A percentile compares a stretch with the other conserved stretches of the same genome.
These are phyloP conservation scores for Penicillium sumatraense DNA, from an alignment of 2,329 filamentous ascomycete genomes.

Conservation along the genomic window DNA sequence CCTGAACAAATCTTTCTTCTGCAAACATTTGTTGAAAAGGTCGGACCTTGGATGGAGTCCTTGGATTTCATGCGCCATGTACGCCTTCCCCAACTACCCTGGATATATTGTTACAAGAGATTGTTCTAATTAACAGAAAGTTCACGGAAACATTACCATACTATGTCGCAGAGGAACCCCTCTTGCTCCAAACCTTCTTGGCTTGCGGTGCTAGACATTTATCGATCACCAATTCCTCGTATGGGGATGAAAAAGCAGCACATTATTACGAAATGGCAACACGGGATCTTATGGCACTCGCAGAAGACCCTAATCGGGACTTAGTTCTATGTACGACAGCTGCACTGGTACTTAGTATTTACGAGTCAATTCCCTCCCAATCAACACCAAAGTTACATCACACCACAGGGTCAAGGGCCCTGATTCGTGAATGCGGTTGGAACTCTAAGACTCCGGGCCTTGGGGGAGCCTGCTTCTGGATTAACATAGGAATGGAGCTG, in stretches of 20 bases:
- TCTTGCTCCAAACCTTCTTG: conserved; percentile 86
- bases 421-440: conserved; percentile 91
- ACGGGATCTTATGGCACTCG: conserved; percentile 71
- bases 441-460: conserved; percentile 77
- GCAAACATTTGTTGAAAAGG: conserved; percentile 89
- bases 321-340: conserved; percentile 83
- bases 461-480: conserved; percentile 89
- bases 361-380: conserved; percentile 87
- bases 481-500: conserved; percentile 90
- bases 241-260: conserved; percentile 75
- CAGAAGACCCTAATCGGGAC: conserved; percentile 85
- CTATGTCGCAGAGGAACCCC: conserved; percentile 77
- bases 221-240: conserved; percentile 70
- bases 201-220: conserved; percentile 87
- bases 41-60: conserved; percentile 92
- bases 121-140: conserved; percentile 35
- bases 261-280: conserved; percentile 88
- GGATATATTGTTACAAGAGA: background rate
- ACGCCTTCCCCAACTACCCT: conserved; percentile 23
- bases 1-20: conserved; percentile 85
- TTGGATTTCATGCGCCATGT: conserved; percentile 81
- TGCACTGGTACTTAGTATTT: conserved; percentile 86
- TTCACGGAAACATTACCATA: conserved; percentile 86
- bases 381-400: conserved; percentile 84
- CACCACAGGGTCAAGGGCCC: conserved; percentile 78